Conservation (phyloP, 139 green algal species). For the Dunaliella primolecta region DNA sequence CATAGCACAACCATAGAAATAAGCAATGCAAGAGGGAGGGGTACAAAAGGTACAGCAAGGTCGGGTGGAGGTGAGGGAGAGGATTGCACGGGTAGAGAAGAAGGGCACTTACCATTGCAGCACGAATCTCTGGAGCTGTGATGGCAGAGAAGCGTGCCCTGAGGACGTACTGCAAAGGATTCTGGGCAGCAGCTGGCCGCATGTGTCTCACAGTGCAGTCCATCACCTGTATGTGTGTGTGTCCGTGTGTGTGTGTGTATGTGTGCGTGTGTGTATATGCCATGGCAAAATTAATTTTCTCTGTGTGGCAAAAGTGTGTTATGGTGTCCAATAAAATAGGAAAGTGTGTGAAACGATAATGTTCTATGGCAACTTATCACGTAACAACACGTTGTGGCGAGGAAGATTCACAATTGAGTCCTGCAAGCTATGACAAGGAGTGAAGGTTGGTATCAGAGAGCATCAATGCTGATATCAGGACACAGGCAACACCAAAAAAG, state of each 20-base stretch:
- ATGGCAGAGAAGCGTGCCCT: conserved; percentile 79
- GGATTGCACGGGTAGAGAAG: no score
- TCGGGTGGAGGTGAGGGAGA: no score
- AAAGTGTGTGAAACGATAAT: background rate
- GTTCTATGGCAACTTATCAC: background rate
- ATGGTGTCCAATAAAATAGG: background rate
- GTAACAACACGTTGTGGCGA: background rate
- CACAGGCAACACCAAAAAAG: no score
- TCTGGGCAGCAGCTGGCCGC: conserved; percentile 42
- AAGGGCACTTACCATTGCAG: conserved; percentile 73
- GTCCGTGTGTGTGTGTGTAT: background rate
- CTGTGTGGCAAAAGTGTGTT: no score
- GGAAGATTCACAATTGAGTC: no score
- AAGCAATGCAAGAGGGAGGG: no score
- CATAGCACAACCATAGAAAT: no score
- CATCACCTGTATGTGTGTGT: conserved; percentile 59
- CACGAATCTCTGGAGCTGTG: conserved; percentile 65
- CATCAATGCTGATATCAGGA: no score
- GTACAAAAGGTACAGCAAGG: no score
- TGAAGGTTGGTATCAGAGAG: no score
- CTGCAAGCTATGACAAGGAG: no score
- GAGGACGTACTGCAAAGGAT: conserved; percentile 30
- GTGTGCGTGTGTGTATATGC: background rate
- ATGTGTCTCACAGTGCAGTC: conserved; percentile 67
- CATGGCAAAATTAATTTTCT: no score